Evolutionary conservation across 257 asterid genomes (phyloP), one percentile per base, ranked within the genome.

Genomic region (Primulina tabacum): DNA sequence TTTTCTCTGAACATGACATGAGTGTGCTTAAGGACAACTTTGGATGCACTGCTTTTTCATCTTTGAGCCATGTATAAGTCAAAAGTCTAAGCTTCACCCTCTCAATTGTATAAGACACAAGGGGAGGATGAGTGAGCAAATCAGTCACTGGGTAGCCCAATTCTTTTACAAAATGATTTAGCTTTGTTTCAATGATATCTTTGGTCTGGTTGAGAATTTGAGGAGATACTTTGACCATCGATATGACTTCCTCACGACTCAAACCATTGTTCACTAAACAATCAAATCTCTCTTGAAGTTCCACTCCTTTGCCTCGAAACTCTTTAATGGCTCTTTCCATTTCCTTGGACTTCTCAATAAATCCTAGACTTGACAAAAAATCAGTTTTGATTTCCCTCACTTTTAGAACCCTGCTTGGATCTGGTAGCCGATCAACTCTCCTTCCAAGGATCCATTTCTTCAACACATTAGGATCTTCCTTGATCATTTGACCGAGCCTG

Each of bases 281-380:
- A 72, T 88, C 87, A 56, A 83, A 88, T 77, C 97, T 86, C 78
- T 86, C 87, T 64, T 84, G 93, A 69, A 88, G 91, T 52, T 88
- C 89, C 72, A 38, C 62, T 69, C 88, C 97, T 70, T 67, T 86
- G 47, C 91, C 95, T 53, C 89, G 82, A 70, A 80, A 71, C 11
- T 3, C 47, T 71, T 78, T 90, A 50, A 86, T 63, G 67, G 95
- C 90, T 82, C 52, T 79, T 34, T 80, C 82, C 87, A 86, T 78
- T 61, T 86, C 88, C n/a, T 59, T 67, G 0, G 97, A 84, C 58
- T 86, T 72, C 84, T 90, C 88, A 43, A 65, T 68, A 70, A 83
- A 84, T 30, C 93, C 95, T 71, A 90, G 63, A 71, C 76, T 83
- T 62, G 74, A 73, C 79, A 90, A 79, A 82, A 90, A 90, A 74